Evolutionary conservation across 805 yeast species (phyloP), one percentile per base, ranked within the genome.

Genomic region (Lipomyces sp.): DNA sequence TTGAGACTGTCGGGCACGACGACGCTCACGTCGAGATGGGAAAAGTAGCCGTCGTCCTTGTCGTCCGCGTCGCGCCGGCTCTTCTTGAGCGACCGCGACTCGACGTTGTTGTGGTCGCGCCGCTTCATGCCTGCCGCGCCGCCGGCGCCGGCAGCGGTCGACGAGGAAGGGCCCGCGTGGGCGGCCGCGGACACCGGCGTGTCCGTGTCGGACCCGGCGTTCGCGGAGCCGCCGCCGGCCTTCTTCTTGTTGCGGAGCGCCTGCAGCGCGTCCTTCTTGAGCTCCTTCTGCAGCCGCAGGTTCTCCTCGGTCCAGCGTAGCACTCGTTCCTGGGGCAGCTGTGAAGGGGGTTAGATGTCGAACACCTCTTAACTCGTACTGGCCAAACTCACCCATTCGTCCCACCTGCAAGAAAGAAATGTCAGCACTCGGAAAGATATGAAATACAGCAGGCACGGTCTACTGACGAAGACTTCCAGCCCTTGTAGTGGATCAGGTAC

Each of bases 341-440:
- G 31, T 32, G 8, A 3, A 5, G 4, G 19, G n/a, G n/a, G n/a
- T n/a, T n/a, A n/a, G n/a, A n/a, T n/a, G n/a, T n/a, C n/a, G n/a
- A n/a, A n/a, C n/a, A n/a, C n/a, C n/a, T n/a, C n/a, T n/a, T n/a
- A n/a, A n/a, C n/a, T n/a, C n/a, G n/a, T n/a, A n/a, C n/a, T n/a
- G n/a, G n/a, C n/a, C n/a, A n/a, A 5, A 31, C 55, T 24, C 10
- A 91, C 91, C 98, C 98, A 91, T 67, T 91, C 98, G 65, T 91
- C 98, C 96, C 96, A 91, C 22, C 60, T 56, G 31, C 4, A 29
- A 4, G 18, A 6, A 13, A 19, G 7, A 45, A 21, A 18, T 26
- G 24, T 16, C 21, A 36, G 24, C 42, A 24, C 23, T 11, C 31
- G 11, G n/a, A 23, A 23, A 18, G 32, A 16, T 2, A 16, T 18